Conservation (phyloP, 1,284 basidiomycete genomes). For the Naganishia cerealis region DNA sequence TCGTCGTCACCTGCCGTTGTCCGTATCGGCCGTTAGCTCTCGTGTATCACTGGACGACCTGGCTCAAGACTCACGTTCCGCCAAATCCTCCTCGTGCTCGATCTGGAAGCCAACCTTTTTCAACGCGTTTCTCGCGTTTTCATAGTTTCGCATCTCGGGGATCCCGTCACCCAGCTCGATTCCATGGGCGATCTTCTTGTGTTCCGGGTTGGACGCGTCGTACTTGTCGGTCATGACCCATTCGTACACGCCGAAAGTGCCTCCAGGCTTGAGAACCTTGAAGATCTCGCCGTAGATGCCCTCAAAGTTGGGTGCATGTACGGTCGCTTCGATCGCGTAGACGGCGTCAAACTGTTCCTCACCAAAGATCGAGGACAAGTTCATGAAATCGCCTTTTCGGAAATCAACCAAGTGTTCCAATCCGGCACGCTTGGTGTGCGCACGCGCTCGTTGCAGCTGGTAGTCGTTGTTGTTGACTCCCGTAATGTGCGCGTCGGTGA, state of each 20-base stretch:
- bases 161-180: conserved; percentile 95
- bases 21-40: neutral
- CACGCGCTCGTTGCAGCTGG: conserved; percentile 81
- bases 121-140: conserved; percentile 73
- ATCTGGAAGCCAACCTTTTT: conserved; percentile 84
- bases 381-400: conserved; percentile 95
- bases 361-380: conserved; percentile 86
- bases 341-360: conserved; percentile 93
- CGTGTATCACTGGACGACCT: neutral
- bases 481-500: conserved; percentile 80
- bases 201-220: conserved; percentile 80
- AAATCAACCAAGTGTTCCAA: conserved; percentile 76
- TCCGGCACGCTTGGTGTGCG: conserved; percentile 78
- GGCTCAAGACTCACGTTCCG: conserved; percentile 62
- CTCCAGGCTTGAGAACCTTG: conserved; percentile 95
- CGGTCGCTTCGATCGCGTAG: conserved; percentile 97
- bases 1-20: conserved; percentile 58
- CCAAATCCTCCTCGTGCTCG: conserved; percentile 90
- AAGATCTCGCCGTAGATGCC: conserved; percentile 92
- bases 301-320: conserved; percentile 92
- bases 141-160: conserved; percentile 88
- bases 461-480: conserved; percentile 98
- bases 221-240: conserved; percentile 98
- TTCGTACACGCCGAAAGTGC: conserved; percentile 93
- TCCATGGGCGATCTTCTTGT: conserved; percentile 87